Percentiles rank a stretch among this genome's conserved stretches.
phyloP scores from a whole-genome alignment of 345 rosid species.

The Gossypium stocksii region DNA sequence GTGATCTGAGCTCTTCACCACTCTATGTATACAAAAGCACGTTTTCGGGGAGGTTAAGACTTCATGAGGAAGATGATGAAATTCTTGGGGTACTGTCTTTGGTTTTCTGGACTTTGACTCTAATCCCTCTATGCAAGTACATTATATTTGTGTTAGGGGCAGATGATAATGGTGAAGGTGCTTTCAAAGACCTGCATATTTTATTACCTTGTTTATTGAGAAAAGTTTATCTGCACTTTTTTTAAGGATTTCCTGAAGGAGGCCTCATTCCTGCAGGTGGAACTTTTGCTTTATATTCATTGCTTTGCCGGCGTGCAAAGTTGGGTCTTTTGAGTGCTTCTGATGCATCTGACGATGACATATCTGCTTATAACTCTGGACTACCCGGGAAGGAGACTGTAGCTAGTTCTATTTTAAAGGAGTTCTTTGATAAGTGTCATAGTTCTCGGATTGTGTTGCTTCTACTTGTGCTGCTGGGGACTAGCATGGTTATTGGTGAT shows the following conservation, averaged over 20 bases:
- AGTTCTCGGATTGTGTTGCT: slow-evolving; percentile 28
- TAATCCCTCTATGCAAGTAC: slow-evolving; percentile 36
- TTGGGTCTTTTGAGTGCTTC: slow-evolving; percentile 23
- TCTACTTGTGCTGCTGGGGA: slow-evolving; percentile 35
- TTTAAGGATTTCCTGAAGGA: slow-evolving; percentile 10
- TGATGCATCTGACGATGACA: slow-evolving; percentile 9
- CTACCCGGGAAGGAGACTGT: slow-evolving; percentile 24
- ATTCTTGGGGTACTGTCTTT: slow-evolving; percentile 36
- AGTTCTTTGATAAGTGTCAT: slow-evolving; percentile 27
- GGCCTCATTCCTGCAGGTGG: slow-evolving; percentile 30
- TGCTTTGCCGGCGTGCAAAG: slow-evolving; percentile 30
- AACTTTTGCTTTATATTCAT: slow-evolving; percentile 37
- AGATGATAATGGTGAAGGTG: slow-evolving; percentile 37
- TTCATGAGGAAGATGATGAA: slow-evolving; percentile 28
- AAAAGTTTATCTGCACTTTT: background rate
- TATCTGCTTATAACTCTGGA: slow-evolving; percentile 17
- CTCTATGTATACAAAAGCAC: slow-evolving; percentile 30
- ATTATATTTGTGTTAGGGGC: slow-evolving; percentile 32
- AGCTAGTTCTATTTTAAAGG: slow-evolving; percentile 23
- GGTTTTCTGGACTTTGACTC: slow-evolving; percentile 40
- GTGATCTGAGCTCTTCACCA: slow-evolving; percentile 30
- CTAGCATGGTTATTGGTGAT: slow-evolving; percentile 40
- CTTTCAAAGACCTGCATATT: slow-evolving; percentile 14
- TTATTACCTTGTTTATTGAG: slow-evolving; percentile 13
- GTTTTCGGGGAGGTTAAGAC: slow-evolving; percentile 25